Evolutionary conservation across 2,329 filamentous ascomycete genomes (phyloP), one percentile per base, ranked within the genome.

Genomic region (Aspergillus carbonarius): DNA sequence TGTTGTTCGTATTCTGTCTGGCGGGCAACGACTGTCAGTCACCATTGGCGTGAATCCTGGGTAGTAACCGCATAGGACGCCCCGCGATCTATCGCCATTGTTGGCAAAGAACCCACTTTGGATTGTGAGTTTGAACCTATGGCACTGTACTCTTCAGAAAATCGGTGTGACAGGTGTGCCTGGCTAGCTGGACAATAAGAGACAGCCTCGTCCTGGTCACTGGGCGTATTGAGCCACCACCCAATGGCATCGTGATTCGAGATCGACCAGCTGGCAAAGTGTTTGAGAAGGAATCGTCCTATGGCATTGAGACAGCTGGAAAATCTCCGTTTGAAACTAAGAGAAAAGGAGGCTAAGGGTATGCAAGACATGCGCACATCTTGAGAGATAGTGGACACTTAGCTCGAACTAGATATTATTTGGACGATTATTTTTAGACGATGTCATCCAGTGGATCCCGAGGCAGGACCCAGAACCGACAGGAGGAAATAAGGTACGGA

Each of bases 391-490:
- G 50, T 52, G 50, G 50, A 40, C 35, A 52, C 20, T 32, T 44
- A 30, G 40, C 37, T 32, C 15, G 3, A 20, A 34, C 30, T 15
- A 32, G 30, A 32, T 32, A 32, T 3, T 32, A 34, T 25, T 53
- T 30, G 20, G 12, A 9, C 12, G 23, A 30, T 39, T 52, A 51
- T 58, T 58, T 58, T 58, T 49, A 52, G 58, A 57, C 49, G 54
- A 58, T 57, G 55, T 54, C 25, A 40, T 53, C 12, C 34, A 50
- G 55, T 58, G 58, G 60, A 60, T 58, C 58, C 60, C 58, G 55
- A 58, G 32, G 35, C 34, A 27, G 57, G 52, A 44, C 47, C 48
- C 47, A 52, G 44, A 48, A 27, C 25, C n/a, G 47, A 51, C 37
- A 47, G 34, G 48, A 32, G 49, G 15, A 48, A 48, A 58, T 47